These are phyloP conservation scores for Knoxdaviesia capensis DNA, from an alignment of 2,329 filamentous ascomycete species.

Conservation along the genomic window DNA sequence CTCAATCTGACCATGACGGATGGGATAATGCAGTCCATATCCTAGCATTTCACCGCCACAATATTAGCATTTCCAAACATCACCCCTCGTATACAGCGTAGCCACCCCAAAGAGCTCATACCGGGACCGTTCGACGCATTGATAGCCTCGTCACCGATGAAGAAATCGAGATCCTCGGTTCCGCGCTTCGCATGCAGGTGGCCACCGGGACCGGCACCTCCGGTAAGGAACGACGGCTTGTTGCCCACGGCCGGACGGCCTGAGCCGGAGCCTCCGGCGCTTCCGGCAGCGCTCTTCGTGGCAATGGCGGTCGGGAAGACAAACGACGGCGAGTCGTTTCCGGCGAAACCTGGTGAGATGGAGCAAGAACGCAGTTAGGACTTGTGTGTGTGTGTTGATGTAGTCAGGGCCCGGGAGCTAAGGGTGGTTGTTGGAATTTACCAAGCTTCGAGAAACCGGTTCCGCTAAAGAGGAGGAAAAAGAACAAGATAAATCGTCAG, in stretches of 20 bases:
- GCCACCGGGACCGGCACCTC: constrained; percentile 63
- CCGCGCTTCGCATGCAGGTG: constrained; percentile 83
- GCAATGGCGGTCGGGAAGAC: constrained; percentile 98
- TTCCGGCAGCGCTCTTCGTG: constrained; percentile 61
- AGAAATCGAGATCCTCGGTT: constrained; percentile 95
- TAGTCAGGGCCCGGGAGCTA: constrained; percentile 3
- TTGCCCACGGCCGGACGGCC: constrained; percentile 80
- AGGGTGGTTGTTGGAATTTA: constrained; percentile 21
- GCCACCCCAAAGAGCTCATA: constrained; percentile 15
- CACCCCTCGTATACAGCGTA: background rate
- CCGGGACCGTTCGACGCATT: constrained; percentile 66
- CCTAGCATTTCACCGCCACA: constrained; percentile 25
- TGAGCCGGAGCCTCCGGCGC: constrained; percentile 57
- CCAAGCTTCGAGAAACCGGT: constrained; percentile 99
- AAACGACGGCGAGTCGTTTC: constrained; percentile 97
- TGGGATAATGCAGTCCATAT: constrained; percentile 93
- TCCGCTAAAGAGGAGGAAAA: constrained; percentile 42
- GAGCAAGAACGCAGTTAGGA: constrained; percentile 3
- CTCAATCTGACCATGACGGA: constrained; percentile 94
- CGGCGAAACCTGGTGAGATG: constrained; percentile 60
- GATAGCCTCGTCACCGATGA: constrained; percentile 93
- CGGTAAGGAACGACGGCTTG: constrained; percentile 88
- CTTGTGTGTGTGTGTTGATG: background rate
- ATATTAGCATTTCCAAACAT: constrained; percentile 5
- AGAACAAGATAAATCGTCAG: constrained; percentile 14